Base-by-base conservation (phyloP, 106 monocot genomes). In the Apostasia shenzhenica region DNA sequence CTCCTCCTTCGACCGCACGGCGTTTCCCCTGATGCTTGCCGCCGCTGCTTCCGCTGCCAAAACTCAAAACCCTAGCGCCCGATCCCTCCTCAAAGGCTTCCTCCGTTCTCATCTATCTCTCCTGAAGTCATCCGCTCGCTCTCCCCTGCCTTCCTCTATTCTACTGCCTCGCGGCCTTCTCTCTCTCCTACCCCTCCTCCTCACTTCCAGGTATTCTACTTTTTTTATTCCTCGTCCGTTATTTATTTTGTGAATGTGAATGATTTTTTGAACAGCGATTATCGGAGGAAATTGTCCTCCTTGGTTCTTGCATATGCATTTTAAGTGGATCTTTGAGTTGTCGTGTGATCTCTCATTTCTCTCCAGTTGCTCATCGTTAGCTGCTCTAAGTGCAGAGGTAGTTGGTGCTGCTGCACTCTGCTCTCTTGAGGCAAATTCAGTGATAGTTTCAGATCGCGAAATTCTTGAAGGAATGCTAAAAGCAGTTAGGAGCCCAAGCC, bases 101-200 rank as follows among this genome's bases (percentile, higher is more conserved):
- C 78, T 78, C 6, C 72, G 61, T 38, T 41, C 63, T 73, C 74
- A 68, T 58, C 63, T 75, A 14, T 55, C 67, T 14, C 38, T 73
- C 79, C 12, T 77, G 68, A n/a, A 7, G 7, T n/a, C 9, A 1
- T 2, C 68, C 42, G 13, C 73, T 26, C 46, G 66, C 39, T 48
- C 53, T 41, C 73, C 37, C 8, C 41, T 54, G 2, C 44, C 75
- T 41, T 47, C 12, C 54, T 59, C 52, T 39, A 46, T 73, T 56
- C 70, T 83, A 6, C 73, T 87, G 3, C 82, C 80, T 48, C 40
- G 1, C 0, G 57, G 70, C 8, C 46, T 83, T 5, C 80, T 83
- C 46, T 46, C 83, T 57, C 69, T 81, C 37, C 73, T 86, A 57
- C 85, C 86, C 26, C 59, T 76, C 63, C 80, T 89, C 71, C 77